Base-by-base conservation (phyloP, 345 rosid species). In the Barbarea vulgaris region DNA sequence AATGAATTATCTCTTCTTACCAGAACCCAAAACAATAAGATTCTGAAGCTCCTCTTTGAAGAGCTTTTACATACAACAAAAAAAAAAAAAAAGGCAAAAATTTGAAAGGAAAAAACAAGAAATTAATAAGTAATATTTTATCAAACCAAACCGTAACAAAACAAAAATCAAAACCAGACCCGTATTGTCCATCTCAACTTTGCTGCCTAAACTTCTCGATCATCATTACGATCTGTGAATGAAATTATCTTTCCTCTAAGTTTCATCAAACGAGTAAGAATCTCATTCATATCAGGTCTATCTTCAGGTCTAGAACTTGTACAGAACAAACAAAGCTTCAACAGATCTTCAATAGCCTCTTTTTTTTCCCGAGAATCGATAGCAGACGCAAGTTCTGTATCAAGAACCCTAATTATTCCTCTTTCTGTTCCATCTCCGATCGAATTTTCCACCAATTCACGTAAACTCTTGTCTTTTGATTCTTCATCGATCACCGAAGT, bases 221-320 rank as follows among this genome's bases (percentile, higher is more conserved):
- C 48, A 21, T 7, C 25, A 0, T 33, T 33, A 17, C 1, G 14
- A 44, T 71, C 37, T 47, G 9, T 1, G 50, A 9, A n/a, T n/a
- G 71, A 34, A n/a, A 25, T 19, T 1, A 53, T 17, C 55, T 60
- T 73, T 9, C 52, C 78, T 77, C 69, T 81, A 15, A 89, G 59
- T 77, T 88, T 91, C 68, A 64, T 10, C 22, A 93, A 87, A 60
- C 55, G 77, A 19, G 87, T 58, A 76, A 87, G 41, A 17, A 91
- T 91, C 73, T 84, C 85, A 15, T 86, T 86, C 84, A 89, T 80
- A 67, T 76, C 56, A 0, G 93, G 90, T 41, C 96, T 79, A 67
- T 85, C 85, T 48, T 86, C 89, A 5, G 98, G 98, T 67, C 85
- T 79, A 10, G 85, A 64, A 46, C 59, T 73, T 73, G 96, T 85